Conservation (phyloP, 768 basidiomycete species). For the Phlegmacium glaucopus region DNA sequence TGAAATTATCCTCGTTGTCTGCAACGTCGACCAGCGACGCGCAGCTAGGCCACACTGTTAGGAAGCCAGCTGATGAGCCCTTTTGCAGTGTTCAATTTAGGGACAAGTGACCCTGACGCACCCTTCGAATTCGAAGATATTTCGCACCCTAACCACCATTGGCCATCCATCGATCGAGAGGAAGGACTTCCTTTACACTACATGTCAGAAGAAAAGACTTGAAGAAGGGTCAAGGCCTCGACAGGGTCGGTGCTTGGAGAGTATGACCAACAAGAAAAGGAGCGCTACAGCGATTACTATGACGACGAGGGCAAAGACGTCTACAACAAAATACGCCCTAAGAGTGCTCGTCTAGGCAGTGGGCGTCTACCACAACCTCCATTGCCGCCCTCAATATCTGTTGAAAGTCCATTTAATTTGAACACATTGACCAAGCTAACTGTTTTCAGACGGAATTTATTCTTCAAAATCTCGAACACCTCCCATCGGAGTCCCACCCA, state of each 20-base stretch:
- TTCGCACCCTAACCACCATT: too few species aligned
- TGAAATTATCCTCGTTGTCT: too few species aligned
- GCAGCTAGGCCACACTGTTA: too few species aligned
- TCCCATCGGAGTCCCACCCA: too few species aligned
- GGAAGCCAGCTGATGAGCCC: constrained; percentile 45
- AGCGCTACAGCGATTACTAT: constrained; percentile 25
- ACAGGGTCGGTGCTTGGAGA: constrained; percentile 9
- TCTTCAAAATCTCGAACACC: too few species aligned
- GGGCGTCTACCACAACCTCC: constrained; percentile 60
- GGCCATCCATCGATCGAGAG: constrained; percentile 29
- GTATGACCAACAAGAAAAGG: constrained; percentile 22
- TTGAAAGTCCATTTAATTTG: constrained; percentile 52
- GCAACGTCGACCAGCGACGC: too few species aligned
- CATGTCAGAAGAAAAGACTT: constrained; percentile 66
- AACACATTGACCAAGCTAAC: too few species aligned
- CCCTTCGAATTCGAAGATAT: constrained; percentile 77
- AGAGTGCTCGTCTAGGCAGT: constrained; percentile 43
- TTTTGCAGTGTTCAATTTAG: constrained; percentile 61
- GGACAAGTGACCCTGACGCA: constrained; percentile 49
- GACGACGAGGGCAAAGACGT: constrained; percentile 53
- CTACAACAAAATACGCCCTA: constrained; percentile 44
- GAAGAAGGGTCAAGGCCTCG: constrained; percentile 37
- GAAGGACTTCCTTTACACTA: constrained; percentile 48
- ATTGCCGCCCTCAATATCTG: constrained; percentile 62
- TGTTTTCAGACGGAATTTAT: too few species aligned